Conservation (phyloP, 2,329 filamentous ascomycete genomes). For the Diplodia sapinea region DNA sequence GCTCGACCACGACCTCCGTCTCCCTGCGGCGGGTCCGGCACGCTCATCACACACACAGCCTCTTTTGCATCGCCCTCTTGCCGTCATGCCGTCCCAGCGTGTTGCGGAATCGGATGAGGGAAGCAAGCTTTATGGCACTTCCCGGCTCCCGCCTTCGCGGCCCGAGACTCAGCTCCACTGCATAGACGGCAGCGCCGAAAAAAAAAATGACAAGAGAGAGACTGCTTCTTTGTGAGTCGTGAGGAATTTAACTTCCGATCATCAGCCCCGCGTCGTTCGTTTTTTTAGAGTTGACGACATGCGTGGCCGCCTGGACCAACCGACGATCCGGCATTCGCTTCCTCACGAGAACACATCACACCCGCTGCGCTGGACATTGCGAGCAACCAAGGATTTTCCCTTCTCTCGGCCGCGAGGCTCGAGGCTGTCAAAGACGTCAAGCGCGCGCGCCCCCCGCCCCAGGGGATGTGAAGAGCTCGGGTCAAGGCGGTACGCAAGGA, state of each 20-base stretch:
- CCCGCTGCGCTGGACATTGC: background rate
- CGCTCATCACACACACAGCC: background rate
- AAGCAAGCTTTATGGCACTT: background rate
- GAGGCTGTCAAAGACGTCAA: background rate
- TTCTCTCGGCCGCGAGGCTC: background rate
- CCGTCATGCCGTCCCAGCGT: background rate
- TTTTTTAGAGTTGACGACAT: constrained; percentile 16
- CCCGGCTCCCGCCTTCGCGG: constrained; percentile 4
- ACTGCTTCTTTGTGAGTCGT: constrained; percentile 3
- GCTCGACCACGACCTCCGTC: background rate
- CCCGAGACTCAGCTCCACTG: constrained; percentile 17
- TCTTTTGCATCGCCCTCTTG: background rate
- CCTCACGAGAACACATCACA: constrained; percentile 1
- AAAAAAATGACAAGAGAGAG: background rate
- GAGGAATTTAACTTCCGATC: constrained; percentile 24
- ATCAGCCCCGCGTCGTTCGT: constrained; percentile 24
- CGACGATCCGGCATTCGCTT: constrained; percentile 15
- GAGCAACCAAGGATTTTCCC: background rate
- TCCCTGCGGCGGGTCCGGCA: constrained; percentile 2
- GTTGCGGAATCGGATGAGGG: constrained; percentile 10
- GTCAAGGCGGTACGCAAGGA: background rate
- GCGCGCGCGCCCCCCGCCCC: background rate
- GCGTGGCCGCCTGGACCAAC: constrained; percentile 22
- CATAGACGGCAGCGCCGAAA: background rate
- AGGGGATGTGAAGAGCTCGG: background rate